A percentile compares a stretch with the other conserved stretches of the same genome.
Conservation (phyloP, 176 grass and related monocot genomes). For the Rhynchospora breviuscula region DNA sequence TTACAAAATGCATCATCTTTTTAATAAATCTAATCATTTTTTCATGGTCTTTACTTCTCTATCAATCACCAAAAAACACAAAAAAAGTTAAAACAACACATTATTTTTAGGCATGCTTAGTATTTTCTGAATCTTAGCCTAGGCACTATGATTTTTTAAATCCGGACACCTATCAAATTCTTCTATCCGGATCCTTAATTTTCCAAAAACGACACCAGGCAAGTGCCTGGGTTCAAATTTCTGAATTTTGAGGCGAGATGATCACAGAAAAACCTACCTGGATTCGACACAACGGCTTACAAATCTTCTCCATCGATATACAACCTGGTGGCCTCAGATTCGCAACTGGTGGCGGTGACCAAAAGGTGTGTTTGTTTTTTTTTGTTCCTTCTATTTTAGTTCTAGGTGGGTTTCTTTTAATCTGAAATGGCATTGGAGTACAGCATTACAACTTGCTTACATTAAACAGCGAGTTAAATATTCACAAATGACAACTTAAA, state of each 20-base stretch:
- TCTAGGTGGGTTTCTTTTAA: not conserved
- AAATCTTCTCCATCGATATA: slow-evolving; percentile 99
- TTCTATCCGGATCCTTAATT: no score
- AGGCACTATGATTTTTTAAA: no score
- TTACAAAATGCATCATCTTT: no score
- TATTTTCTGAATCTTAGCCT: no score
- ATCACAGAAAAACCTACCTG: slow-evolving; percentile 86
- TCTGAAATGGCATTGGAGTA: not conserved
- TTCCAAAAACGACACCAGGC: no score
- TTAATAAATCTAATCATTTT: no score
- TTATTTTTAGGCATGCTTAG: no score
- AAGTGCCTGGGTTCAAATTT: slow-evolving; percentile 51
- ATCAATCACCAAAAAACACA: no score
- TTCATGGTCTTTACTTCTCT: no score
- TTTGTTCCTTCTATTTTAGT: not conserved
- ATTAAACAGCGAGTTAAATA: not conserved
- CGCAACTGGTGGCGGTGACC: slow-evolving; percentile 92
- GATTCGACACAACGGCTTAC: slow-evolving; percentile 85
- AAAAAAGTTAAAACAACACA: no score
- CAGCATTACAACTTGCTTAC: not conserved
- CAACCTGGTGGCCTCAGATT: slow-evolving; percentile 73
- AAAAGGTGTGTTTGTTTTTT: slow-evolving; percentile 53
- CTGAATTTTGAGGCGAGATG: slow-evolving; percentile 37
- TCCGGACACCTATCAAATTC: no score
- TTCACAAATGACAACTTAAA: not conserved